A percentile compares a stretch with the other conserved stretches of the same genome.
These are phyloP conservation scores for Eucalyptus globulus DNA, from an alignment of 345 rosid species.

Conservation along the genomic window DNA sequence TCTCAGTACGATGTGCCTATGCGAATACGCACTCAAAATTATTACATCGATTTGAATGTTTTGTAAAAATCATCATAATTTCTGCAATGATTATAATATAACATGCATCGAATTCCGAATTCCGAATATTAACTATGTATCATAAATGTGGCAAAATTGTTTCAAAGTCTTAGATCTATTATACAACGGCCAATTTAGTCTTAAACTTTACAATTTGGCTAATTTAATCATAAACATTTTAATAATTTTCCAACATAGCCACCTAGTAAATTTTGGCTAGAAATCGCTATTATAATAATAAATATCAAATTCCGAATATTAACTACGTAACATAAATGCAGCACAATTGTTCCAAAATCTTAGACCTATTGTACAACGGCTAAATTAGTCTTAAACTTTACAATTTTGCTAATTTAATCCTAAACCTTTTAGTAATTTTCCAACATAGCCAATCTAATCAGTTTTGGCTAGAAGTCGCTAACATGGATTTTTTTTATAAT, in stretches of 20 bases:
- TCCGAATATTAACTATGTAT: not conserved
- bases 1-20: fast-evolving
- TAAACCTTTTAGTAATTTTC: fast-evolving
- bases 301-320: fast-evolving
- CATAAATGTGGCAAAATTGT: not conserved
- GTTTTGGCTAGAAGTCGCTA: not conserved
- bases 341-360: not conserved
- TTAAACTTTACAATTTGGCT: not conserved
- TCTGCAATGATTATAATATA: not conserved
- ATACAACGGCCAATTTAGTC: fast-evolving
- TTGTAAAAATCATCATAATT: not conserved
- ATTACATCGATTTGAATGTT: not conserved
- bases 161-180: not conserved
- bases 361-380: fast-evolving
- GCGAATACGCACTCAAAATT: not conserved
- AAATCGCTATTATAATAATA: too few relatives aligned
- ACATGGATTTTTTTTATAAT: not conserved
- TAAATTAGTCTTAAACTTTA: not conserved
- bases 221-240: not conserved
- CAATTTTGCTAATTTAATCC: fast-evolving
- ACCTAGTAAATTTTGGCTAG: not conserved
- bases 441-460: fast-evolving
- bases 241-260: not conserved
- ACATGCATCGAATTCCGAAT: fast-evolving
- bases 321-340: fast-evolving